These are phyloP conservation scores for Xylaria sp. DNA, from an alignment of 495 filamentous ascomycete genomes.

Conservation along the genomic window DNA sequence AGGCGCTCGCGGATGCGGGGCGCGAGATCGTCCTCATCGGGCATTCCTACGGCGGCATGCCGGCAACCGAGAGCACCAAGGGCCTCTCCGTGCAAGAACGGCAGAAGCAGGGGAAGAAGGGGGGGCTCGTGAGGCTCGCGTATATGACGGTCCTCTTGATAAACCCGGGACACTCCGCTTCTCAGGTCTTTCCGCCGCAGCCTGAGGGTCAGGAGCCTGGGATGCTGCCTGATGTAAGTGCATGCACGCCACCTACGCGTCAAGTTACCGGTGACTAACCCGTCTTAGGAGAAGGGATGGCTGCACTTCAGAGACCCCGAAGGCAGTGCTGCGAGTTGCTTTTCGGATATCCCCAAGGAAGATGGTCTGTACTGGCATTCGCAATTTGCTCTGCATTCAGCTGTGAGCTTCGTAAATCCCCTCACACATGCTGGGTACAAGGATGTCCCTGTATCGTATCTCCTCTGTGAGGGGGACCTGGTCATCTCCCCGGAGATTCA, in stretches of 20 bases:
- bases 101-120: conserved; percentile 45
- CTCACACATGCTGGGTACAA: conserved; percentile 55
- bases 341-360: conserved; percentile 35
- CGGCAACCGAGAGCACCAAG: conserved; percentile 43
- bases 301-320: conserved; percentile 27
- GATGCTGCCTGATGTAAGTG: conserved; percentile 35
- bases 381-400: conserved; percentile 37
- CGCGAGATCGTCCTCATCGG: conserved; percentile 45
- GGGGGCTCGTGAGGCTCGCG: conserved; percentile 48
- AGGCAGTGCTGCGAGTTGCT: background rate
- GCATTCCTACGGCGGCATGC: conserved; percentile 49
- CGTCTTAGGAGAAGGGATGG: conserved; percentile 37
- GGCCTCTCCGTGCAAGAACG: conserved; percentile 50
- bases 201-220: conserved; percentile 17
- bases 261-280: background rate
- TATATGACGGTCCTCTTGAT: conserved; percentile 45
- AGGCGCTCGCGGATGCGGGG: conserved; percentile 41
- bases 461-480: conserved; percentile 56
- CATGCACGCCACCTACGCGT: background rate
- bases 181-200: conserved; percentile 14
- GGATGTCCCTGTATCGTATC: conserved; percentile 54
- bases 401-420: conserved; percentile 37
- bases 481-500: conserved; percentile 47
- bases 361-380: conserved; percentile 14
- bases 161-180: conserved; percentile 28